Evolutionary conservation across 345 rosid species (phyloP).

Genomic region (Capsella bursapastoris): DNA sequence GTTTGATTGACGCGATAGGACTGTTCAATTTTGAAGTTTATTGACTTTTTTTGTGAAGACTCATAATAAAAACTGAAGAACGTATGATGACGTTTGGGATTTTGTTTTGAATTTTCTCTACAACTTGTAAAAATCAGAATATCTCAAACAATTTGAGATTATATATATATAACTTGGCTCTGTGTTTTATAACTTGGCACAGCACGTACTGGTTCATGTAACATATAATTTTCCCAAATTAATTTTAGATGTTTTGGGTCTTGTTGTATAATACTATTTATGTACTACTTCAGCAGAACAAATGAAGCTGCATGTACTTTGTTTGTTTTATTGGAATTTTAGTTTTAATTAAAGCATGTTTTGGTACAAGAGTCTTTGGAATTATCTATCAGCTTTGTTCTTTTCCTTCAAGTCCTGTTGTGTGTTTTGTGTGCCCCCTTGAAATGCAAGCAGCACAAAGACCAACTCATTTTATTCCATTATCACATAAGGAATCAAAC

Average conservation of each 20-base stretch:
- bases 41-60: no score
- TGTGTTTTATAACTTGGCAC: no score
- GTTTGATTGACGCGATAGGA: neutral
- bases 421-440: neutral
- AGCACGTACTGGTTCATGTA: no score
- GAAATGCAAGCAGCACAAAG: neutral
- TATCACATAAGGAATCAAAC: neutral
- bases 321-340: neutral
- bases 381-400: neutral
- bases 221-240: no score
- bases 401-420: neutral
- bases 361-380: neutral
- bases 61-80: no score
- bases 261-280: no score
- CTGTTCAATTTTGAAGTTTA: conserved; percentile 1
- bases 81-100: neutral
- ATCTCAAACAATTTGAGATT: no score
- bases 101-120: neutral
- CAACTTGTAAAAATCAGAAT: neutral
- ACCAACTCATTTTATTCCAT: conserved; percentile 2
- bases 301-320: neutral
- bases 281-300: no score
- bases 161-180: neutral
- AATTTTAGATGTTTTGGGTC: no score
- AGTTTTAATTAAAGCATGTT: neutral